phyloP scores from a whole-genome alignment of 805 yeast genomes.

The Cyberlindnera subsufficiens region DNA sequence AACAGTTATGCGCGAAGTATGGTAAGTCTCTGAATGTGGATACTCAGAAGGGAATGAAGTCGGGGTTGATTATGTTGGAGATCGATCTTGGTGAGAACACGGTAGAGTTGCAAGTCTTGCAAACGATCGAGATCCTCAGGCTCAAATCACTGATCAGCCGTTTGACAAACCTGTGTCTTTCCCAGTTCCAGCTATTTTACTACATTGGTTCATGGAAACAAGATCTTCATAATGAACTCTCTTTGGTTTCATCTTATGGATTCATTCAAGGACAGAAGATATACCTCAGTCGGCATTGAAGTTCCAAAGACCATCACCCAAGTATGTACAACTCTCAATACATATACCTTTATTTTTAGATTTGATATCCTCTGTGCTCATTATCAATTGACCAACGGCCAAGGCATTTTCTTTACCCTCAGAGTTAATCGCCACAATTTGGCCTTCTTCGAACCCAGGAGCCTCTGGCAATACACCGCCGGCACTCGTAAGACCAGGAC shows the following conservation, averaged over 20 bases:
- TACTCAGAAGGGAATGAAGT: neutral
- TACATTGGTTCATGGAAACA: conserved; percentile 18
- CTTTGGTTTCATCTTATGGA: conserved; percentile 20
- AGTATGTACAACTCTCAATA: conserved; percentile 72
- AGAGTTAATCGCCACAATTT: conserved; percentile 79
- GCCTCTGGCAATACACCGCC: conserved; percentile 83
- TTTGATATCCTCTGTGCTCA: conserved; percentile 89
- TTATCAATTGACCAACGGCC: conserved; percentile 81
- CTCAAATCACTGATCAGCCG: conserved; percentile 23
- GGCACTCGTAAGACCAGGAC: conserved; percentile 85
- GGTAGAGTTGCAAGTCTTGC: conserved; percentile 17
- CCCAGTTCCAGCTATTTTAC: conserved; percentile 6
- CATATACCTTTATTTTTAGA: conserved; percentile 83
- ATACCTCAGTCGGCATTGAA: conserved; percentile 31
- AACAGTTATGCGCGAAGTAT: neutral
- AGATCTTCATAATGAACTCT: conserved; percentile 18
- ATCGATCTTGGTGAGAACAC: conserved; percentile 1
- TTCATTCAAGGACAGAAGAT: conserved; percentile 1
- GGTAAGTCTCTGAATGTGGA: neutral
- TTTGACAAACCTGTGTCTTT: neutral
- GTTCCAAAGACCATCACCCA: conserved; percentile 88
- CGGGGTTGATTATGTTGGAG: conserved; percentile 1
- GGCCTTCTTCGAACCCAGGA: conserved; percentile 53
- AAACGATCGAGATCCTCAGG: conserved; percentile 29
- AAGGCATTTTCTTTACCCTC: conserved; percentile 90